Conservation (phyloP, 2,329 filamentous ascomycete species). For the Nemania abortiva region DNA sequence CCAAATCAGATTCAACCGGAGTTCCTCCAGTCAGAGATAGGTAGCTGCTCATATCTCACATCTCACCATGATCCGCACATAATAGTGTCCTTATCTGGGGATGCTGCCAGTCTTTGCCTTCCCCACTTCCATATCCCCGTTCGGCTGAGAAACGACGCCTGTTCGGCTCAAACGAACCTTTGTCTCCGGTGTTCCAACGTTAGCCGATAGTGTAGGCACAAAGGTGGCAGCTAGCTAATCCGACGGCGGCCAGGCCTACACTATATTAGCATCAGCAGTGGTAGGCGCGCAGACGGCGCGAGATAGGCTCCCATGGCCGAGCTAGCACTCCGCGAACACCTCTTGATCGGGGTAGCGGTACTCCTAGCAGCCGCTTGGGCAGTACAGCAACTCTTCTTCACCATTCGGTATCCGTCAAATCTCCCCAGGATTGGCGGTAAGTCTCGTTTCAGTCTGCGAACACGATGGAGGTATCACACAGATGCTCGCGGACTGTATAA, state of each 20-base stretch:
- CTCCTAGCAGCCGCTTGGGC: constrained; percentile 28
- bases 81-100: neutral
- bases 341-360: constrained; percentile 19
- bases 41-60: neutral
- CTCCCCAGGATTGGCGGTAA: constrained; percentile 38
- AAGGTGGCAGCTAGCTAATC: too few species aligned
- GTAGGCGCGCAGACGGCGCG: neutral
- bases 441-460: constrained; percentile 33
- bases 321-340: constrained; percentile 5
- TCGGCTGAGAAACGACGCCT: neutral
- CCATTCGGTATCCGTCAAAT: constrained; percentile 40
- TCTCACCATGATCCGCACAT: neutral
- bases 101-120: neutral
- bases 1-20: neutral
- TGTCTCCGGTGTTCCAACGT: neutral
- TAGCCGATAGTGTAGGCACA: neutral
- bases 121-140: neutral
- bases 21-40: neutral
- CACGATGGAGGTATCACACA: constrained; percentile 40
- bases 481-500: constrained; percentile 39
- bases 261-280: too few species aligned
- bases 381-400: constrained; percentile 37
- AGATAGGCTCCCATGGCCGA: neutral
- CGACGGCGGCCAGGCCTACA: neutral
- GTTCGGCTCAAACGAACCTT: neutral